Conservation (phyloP, 1,139 yeast species). For the Lodderomyces elongisporus region DNA sequence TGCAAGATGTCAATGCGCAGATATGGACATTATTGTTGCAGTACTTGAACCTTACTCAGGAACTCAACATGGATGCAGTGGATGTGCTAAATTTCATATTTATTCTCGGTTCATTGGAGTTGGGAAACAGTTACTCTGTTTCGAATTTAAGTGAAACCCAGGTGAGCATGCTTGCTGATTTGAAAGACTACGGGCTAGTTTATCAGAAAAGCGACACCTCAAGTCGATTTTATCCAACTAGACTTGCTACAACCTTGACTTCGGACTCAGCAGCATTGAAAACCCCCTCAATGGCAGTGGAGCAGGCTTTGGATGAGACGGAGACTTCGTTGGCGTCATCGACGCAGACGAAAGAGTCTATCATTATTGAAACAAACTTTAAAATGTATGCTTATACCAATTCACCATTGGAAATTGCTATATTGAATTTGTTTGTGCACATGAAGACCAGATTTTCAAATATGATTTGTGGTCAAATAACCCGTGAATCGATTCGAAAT, state of each 20-base stretch:
- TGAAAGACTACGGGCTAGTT: constrained; percentile 87
- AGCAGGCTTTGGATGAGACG: constrained; percentile 44
- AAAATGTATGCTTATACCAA: constrained; percentile 90
- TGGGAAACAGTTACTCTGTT: constrained; percentile 81
- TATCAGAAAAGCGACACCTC: constrained; percentile 65
- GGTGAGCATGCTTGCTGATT: constrained; percentile 78
- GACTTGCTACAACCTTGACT: constrained; percentile 85
- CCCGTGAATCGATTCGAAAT: constrained; percentile 83
- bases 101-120: constrained; percentile 85
- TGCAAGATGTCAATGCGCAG: constrained; percentile 92
- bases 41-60: constrained; percentile 79
- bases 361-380: constrained; percentile 90
- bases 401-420: constrained; percentile 93
- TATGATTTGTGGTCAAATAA: constrained; percentile 89
- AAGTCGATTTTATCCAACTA: constrained; percentile 78
- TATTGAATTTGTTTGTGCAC: constrained; percentile 81
- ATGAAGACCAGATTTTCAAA: constrained; percentile 80
- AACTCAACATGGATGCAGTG: constrained; percentile 88
- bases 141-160: constrained; percentile 76
- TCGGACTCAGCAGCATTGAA: constrained; percentile 72
- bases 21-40: constrained; percentile 89
- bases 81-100: constrained; percentile 92
- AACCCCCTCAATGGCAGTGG: constrained; percentile 66
- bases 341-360: constrained; percentile 47
- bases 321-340: constrained; percentile 14